Conservation (phyloP, 257 asterid genomes). For the Salvia hispanica region DNA sequence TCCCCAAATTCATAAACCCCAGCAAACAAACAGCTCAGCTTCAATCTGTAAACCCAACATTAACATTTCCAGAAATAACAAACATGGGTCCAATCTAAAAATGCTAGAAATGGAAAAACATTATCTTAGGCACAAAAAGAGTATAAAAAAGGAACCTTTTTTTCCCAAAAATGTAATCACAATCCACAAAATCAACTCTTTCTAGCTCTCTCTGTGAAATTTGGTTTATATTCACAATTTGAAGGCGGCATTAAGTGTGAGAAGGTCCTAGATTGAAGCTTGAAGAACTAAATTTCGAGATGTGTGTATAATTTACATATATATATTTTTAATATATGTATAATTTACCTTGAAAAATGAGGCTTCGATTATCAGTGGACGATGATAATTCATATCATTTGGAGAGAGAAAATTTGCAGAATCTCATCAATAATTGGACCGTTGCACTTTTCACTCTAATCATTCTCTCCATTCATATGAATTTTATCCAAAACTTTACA, state of each 20-base stretch:
- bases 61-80: constrained; percentile 8
- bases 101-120: not conserved
- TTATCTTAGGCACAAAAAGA: not conserved
- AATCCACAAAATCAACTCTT: constrained; percentile 12
- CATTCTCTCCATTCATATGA: too few species aligned
- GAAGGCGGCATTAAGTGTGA: not conserved
- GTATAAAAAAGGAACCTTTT: constrained; percentile 11
- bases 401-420: not conserved
- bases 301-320: not conserved
- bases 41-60: not conserved
- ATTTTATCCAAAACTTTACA: too few species aligned
- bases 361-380: not conserved
- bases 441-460: too few species aligned
- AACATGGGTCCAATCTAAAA: not conserved
- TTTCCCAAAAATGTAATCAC: not conserved
- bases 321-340: not conserved
- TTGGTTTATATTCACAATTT: constrained; percentile 15
- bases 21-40: not conserved
- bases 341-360: constrained; percentile 1
- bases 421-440: too few species aligned
- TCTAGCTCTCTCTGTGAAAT: not conserved
- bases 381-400: not conserved
- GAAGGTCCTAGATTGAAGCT: constrained; percentile 18
- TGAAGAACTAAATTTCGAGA: not conserved
- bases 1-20: constrained; percentile 19